Evolutionary conservation across 352 stramenopile genomes (phyloP), one percentile per base, ranked within the genome.

Genomic region (Aphanomyces astaci): DNA sequence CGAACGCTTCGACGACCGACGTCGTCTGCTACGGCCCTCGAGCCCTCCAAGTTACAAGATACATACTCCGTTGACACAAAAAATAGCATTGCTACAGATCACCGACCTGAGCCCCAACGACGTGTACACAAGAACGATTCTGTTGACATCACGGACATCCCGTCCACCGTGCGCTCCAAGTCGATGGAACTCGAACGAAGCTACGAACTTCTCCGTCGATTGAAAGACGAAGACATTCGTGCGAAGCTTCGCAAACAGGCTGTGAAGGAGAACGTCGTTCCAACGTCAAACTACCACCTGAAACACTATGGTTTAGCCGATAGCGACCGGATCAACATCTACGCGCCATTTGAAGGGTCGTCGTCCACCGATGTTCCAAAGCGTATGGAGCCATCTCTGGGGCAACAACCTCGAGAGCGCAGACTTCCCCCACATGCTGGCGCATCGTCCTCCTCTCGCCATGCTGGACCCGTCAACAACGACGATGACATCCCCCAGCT

Each of bases 221-320:
- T 53, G 10, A 36, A 65, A 19, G 25, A 65, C 9, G 56, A 65
- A 32, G 56, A 65, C 31, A 32, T 33, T 17, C 46, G 28, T 33
- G 5, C 7, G 9, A 33, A 39, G 19, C n/a, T 32, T 3, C 51
- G 22, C 15, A 30, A 22, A 36, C 30, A 65, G 30, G 36, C 36
- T 17, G 36, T 36, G n/a, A 49, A 49, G 33, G 19, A 64, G 40
- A 49, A 32, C 15, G 9, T 65, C 11, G 17, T 51, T 2, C 56
- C 56, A 2, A 51, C 56, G n/a, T 52, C 56, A n/a, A 65, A 65
- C 28, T 65, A 65, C 56, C 56, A 65, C 36, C 33, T 65, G 22
- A 65, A 65, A 36, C 56, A 65, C 13, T 33, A 52, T 32, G 56
- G 56, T 39, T n/a, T 49, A 9, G 56, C 36, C 4, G 36, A 32